Base-by-base conservation (phyloP, 139 green algal genomes). In the Chlorella sorokiniana region DNA sequence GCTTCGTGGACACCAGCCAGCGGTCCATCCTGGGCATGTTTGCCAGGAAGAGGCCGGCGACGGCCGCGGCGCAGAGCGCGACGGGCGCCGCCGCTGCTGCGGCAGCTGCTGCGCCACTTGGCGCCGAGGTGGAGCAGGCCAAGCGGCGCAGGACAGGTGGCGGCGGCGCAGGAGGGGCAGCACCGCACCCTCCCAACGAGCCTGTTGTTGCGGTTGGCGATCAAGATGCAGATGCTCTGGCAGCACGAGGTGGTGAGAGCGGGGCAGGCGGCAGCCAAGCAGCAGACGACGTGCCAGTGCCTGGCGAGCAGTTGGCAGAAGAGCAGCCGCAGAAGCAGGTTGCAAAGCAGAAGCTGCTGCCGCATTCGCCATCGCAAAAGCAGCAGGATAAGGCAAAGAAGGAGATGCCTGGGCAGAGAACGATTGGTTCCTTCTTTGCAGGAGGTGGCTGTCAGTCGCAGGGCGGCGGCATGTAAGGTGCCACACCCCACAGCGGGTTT, bases 1-100 rank as follows among this genome's bases (percentile, higher is more conserved):
- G 82, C 1, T 94, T 94, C 52, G 37, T 81, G 6, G 83, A 92
- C 65, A 78, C 70, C 10, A 83, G 33, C 69, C 90, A 93, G 76
- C 73, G 72, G 29, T 86, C 84, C 20, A 89, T 91, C 3, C 59
- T 81, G 22, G 63, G 81, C 31, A 86, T 93, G 70, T 89, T 72
- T 84, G 83, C 23, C 27, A 40, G n/a, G 44, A 23, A 40, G 33
- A 23, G 72, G 51, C 52, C 0, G 37, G 14, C 14, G 48, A 56
- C 48, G 48, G n/a, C 18, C 56, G n/a, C 48, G 16, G 48, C 48
- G 48, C 14, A 59, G 48, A 59, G 11, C 14, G 48, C 48, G 48
- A 25, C 48, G 11, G 11, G 14, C 16, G 48, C 14, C 48, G 48
- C 48, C 16, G 11, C 48, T 59, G 48, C 48, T 59, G 48, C 48